These are phyloP conservation scores for Neckera pumila DNA, from an alignment of 225 moss, liverwort and hornwort species.

Conservation along the genomic window DNA sequence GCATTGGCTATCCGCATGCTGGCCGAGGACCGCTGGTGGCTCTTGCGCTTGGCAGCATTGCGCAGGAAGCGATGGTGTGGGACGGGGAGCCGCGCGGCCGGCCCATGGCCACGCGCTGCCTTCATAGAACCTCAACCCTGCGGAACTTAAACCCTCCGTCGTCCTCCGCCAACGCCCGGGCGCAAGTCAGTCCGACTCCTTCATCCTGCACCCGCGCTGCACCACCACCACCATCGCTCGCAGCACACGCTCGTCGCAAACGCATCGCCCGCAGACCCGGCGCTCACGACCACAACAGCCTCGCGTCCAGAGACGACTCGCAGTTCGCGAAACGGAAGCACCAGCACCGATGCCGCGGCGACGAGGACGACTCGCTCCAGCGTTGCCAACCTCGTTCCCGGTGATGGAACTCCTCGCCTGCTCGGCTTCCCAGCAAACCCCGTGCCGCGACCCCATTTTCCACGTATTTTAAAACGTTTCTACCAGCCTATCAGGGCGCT, in stretches of 20 bases:
- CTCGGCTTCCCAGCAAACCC: background rate
- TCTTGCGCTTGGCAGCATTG: constrained; percentile 39
- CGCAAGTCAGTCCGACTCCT: background rate
- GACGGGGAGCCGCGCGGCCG: constrained; percentile 31
- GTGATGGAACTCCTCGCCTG: constrained; percentile 7
- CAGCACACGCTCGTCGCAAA: background rate
- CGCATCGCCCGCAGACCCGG: background rate
- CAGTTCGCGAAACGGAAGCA: background rate
- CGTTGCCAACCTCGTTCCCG: constrained; percentile 11
- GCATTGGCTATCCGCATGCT: constrained; percentile 45
- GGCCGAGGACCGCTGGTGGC: constrained; percentile 5
- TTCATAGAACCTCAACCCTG: constrained; percentile 50
- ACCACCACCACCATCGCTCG: background rate
- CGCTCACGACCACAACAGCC: background rate
- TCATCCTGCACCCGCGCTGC: background rate
- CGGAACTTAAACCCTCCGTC: constrained; percentile 12
- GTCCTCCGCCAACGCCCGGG: background rate
- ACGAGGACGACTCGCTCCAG: background rate
- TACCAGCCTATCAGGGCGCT: background rate
- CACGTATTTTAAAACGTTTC: background rate
- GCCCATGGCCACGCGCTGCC: constrained; percentile 43
- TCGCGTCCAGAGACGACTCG: constrained; percentile 1
- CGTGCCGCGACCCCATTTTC: background rate
- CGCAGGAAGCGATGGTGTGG: constrained; percentile 26
- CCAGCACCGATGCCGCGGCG: background rate